These are phyloP conservation scores for Microcyclosporella mali DNA, from an alignment of 2,329 filamentous ascomycete genomes.

Conservation along the genomic window DNA sequence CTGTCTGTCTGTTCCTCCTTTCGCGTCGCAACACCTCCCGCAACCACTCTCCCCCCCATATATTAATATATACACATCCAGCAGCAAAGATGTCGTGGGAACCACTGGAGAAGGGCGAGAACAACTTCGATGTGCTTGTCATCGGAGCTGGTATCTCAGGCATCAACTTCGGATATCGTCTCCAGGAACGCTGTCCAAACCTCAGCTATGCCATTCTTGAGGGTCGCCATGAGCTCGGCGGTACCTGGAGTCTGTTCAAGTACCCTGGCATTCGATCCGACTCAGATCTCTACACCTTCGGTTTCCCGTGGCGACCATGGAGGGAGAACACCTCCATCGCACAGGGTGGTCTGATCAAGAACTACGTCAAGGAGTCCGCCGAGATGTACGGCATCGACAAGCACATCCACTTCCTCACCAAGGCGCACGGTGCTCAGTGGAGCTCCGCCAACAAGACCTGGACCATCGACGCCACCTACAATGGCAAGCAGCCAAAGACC, in stretches of 20 bases:
- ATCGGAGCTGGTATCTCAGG: constrained; percentile 70
- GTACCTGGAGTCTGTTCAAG: constrained; percentile 72
- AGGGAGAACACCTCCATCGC: constrained; percentile 43
- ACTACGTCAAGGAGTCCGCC: constrained; percentile 41
- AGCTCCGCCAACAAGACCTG: constrained; percentile 45
- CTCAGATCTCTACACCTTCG: constrained; percentile 46
- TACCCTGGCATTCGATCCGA: constrained; percentile 61
- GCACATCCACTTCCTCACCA: constrained; percentile 41
- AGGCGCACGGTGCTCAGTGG: constrained; percentile 39
- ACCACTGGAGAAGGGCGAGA: constrained; percentile 16
- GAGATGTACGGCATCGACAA: constrained; percentile 41
- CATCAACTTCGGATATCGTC: constrained; percentile 65
- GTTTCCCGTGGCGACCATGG: constrained; percentile 67
- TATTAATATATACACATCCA: too few species aligned
- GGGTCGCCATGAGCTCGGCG: constrained; percentile 58
- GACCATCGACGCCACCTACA: constrained; percentile 36
- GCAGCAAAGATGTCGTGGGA: constrained; percentile 19
- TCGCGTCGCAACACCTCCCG: too few species aligned
- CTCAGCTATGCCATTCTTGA: constrained; percentile 63
- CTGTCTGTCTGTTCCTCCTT: too few species aligned
- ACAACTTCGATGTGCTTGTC: constrained; percentile 48
- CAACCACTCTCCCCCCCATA: too few species aligned
- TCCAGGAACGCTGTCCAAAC: constrained; percentile 43
- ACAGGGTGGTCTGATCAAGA: constrained; percentile 38
- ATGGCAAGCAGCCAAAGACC: constrained; percentile 32